phyloP scores from a whole-genome alignment of 2,329 filamentous ascomycete species.

The Botrytis paeoniae region DNA sequence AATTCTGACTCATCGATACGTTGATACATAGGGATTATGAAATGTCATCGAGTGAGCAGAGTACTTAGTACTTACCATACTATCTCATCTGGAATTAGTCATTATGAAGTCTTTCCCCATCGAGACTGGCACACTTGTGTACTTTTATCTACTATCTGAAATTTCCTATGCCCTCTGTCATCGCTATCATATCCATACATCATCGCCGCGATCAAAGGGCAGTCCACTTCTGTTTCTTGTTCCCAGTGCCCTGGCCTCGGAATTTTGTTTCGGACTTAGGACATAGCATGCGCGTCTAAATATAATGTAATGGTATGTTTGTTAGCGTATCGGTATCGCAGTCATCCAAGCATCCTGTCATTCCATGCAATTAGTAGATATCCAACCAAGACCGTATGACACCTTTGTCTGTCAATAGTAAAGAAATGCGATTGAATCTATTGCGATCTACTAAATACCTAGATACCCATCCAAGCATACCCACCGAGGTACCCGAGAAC shows the following conservation, averaged over 20 bases:
- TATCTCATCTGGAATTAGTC: neutral
- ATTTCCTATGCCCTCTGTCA: too few relatives aligned
- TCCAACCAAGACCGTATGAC: neutral
- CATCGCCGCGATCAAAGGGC: neutral
- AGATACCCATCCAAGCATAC: neutral
- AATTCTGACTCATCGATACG: fast-evolving
- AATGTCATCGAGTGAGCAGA: neutral
- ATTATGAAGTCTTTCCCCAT: neutral
- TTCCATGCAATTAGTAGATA: neutral
- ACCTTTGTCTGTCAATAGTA: neutral
- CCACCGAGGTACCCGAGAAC: neutral
- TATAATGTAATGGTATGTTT: too few relatives aligned
- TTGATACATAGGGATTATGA: neutral
- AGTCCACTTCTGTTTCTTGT: neutral
- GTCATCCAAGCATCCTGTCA: neutral
- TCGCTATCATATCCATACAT: neutral
- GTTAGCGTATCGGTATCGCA: neutral
- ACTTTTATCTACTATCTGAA: neutral
- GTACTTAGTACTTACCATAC: neutral
- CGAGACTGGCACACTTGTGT: neutral
- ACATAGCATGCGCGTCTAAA: too few relatives aligned
- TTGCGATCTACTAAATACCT: neutral
- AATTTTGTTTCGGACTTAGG: neutral
- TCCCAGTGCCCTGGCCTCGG: neutral
- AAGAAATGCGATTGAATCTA: neutral